Percentiles rank a stretch among this genome's conserved stretches.
Conservation (phyloP, 1,139 yeast genomes). For the Yamadazyma sp. region DNA sequence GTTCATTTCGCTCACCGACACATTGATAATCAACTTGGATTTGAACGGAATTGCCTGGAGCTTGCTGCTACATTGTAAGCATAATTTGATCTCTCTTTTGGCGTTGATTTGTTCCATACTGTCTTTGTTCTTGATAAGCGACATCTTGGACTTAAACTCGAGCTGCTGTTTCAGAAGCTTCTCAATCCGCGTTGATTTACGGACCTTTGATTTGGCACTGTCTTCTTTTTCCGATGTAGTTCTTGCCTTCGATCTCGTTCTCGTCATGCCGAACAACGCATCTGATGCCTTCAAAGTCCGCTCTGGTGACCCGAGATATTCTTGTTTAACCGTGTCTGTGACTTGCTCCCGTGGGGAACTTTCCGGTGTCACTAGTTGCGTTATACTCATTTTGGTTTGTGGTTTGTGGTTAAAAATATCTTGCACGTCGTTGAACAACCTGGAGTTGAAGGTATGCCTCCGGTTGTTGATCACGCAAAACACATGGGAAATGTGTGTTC, state of each 20-base stretch:
- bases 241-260: slow-evolving; percentile 1
- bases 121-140: slow-evolving; percentile 13
- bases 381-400: slow-evolving; percentile 9
- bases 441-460: slow-evolving; percentile 22
- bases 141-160: slow-evolving; percentile 11
- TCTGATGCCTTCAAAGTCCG: slow-evolving; percentile 7
- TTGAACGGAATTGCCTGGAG: slow-evolving; percentile 8
- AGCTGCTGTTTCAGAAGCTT: slow-evolving; percentile 6
- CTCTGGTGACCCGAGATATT: background rate
- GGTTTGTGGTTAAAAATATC: slow-evolving; percentile 12
- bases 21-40: slow-evolving; percentile 10
- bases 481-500: slow-evolving; percentile 39
- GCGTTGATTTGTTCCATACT: slow-evolving; percentile 23
- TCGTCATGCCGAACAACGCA: slow-evolving; percentile 4
- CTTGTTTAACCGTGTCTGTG: slow-evolving; percentile 9
- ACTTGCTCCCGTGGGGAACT: slow-evolving; percentile 29
- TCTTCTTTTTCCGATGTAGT: background rate
- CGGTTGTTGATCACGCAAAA: slow-evolving; percentile 34
- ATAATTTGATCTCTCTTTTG: slow-evolving; percentile 19
- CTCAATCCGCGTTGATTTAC: slow-evolving; percentile 9
- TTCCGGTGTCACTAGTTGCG: slow-evolving; percentile 38
- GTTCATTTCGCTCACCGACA: slow-evolving; percentile 11
- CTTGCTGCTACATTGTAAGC: slow-evolving; percentile 21
- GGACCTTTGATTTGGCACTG: slow-evolving; percentile 1
- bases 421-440: background rate